Evolutionary conservation across 169 alveolate genomes (phyloP).

Genomic region (Eimeria brunetti): DNA sequence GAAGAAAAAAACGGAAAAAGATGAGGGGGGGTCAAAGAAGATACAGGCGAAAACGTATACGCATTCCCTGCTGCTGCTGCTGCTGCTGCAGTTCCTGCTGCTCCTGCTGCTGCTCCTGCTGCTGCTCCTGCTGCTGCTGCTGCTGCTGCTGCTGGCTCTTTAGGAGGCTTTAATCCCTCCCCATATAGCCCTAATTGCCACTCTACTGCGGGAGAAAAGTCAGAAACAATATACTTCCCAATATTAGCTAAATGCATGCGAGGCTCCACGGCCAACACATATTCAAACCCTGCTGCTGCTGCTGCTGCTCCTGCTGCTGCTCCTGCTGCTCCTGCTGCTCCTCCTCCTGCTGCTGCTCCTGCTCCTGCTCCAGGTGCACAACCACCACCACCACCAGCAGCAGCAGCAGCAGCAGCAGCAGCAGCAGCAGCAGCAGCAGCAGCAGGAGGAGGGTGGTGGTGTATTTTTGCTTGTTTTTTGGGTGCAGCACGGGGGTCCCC

Average conservation of each 20-base stretch:
- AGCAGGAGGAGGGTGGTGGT: neutral
- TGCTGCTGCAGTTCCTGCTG: slow-evolving; percentile 8
- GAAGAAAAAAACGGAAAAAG: no score
- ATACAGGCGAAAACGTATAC: no score
- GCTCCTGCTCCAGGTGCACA: no score
- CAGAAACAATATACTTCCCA: slow-evolving; percentile 63
- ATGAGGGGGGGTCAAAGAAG: no score
- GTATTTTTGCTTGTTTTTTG: neutral
- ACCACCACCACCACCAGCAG: neutral
- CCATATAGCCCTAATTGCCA: slow-evolving; percentile 74
- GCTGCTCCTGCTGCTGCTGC: neutral
- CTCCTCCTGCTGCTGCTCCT: neutral
- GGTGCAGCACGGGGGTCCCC: neutral
- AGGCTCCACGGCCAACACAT: slow-evolving; percentile 71
- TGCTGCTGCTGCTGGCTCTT: neutral
- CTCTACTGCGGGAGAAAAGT: slow-evolving; percentile 14
- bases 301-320: slow-evolving; percentile 33
- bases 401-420: slow-evolving; percentile 14
- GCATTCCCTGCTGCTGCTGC: neutral
- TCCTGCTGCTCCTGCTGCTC: neutral
- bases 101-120: slow-evolving; percentile 25
- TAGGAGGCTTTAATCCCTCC: slow-evolving; percentile 38
- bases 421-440: neutral
- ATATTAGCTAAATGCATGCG: slow-evolving; percentile 51
- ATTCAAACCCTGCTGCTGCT: neutral